These are phyloP conservation scores for Umbilicaria muhlenbergii DNA, from an alignment of 495 filamentous ascomycete species.

Conservation along the genomic window DNA sequence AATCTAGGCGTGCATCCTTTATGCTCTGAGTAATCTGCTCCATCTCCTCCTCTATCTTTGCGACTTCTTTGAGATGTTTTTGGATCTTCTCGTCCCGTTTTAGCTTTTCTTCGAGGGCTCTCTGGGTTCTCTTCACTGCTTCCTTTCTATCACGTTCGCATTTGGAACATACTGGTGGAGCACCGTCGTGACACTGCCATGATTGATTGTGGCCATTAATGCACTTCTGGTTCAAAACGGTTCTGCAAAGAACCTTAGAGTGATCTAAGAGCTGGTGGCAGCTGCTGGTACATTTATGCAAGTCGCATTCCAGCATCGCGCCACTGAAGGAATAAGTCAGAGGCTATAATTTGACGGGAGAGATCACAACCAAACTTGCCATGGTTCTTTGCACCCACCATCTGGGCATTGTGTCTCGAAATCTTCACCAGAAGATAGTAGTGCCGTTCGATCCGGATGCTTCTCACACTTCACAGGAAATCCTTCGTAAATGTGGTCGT, in stretches of 20 bases:
- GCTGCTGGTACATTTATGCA: conserved; percentile 41
- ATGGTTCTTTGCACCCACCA: conserved; percentile 54
- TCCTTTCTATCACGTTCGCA: conserved; percentile 31
- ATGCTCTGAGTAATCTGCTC: conserved; percentile 14
- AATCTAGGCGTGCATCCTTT: too few species aligned
- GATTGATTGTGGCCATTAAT: conserved; percentile 26
- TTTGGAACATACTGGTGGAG: conserved; percentile 21
- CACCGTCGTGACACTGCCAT: conserved; percentile 20
- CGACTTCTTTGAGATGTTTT: conserved; percentile 33
- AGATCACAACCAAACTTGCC: conserved; percentile 29
- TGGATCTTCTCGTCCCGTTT: conserved; percentile 32
- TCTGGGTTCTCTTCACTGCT: conserved; percentile 17
- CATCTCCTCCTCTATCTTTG: conserved; percentile 42
- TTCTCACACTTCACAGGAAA: conserved; percentile 53
- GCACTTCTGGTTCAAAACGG: background rate
- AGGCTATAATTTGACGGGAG: background rate
- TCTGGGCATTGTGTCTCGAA: conserved; percentile 52
- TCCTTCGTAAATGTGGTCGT: conserved; percentile 48
- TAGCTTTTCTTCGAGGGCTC: conserved; percentile 38
- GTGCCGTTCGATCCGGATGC: conserved; percentile 35
- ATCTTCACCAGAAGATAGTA: conserved; percentile 31
- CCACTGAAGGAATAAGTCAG: conserved; percentile 22
- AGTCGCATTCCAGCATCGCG: conserved; percentile 40
- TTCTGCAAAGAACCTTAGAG: conserved; percentile 32
- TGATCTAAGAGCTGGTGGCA: conserved; percentile 56